A percentile compares a stretch with the other conserved stretches of the same genome.
Conservation (phyloP, 768 basidiomycete genomes). For the Coprinopsis cinerea region DNA sequence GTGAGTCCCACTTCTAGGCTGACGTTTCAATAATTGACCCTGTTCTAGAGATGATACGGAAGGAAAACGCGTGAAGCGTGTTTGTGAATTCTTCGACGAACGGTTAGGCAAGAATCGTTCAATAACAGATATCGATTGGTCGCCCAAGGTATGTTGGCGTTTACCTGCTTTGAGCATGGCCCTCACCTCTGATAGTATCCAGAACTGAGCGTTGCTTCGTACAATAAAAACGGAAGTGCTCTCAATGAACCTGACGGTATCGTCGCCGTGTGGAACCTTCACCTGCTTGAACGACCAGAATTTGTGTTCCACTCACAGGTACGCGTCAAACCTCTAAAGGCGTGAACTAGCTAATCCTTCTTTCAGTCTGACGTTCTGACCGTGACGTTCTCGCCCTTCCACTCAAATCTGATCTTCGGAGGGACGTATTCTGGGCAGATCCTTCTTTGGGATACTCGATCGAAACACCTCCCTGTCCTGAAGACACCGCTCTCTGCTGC, state of each 20-base stretch:
- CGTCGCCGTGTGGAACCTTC: slow-evolving; percentile 96
- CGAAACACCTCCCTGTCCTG: slow-evolving; percentile 91
- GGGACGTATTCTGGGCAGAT: slow-evolving; percentile 99
- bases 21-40: slow-evolving; percentile 2
- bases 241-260: slow-evolving; percentile 96
- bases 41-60: slow-evolving; percentile 76
- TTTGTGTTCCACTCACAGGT: slow-evolving; percentile 99
- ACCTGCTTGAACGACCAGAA: slow-evolving; percentile 91
- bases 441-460: slow-evolving; percentile 95
- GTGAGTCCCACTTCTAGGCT: slow-evolving; percentile 37
- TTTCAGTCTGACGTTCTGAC: slow-evolving; percentile 93
- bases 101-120: slow-evolving; percentile 88
- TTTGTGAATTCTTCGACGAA: slow-evolving; percentile 94
- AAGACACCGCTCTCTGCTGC: slow-evolving; percentile 95
- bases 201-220: slow-evolving; percentile 91
- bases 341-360: slow-evolving; percentile 3
- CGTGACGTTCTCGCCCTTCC: slow-evolving; percentile 95
- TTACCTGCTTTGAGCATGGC: background rate
- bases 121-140: slow-evolving; percentile 97
- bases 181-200: slow-evolving; percentile 59
- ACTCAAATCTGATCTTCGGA: slow-evolving; percentile 94
- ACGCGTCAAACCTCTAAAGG: slow-evolving; percentile 18
- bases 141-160: slow-evolving; percentile 66
- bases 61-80: slow-evolving; percentile 82
- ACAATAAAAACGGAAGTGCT: slow-evolving; percentile 94